Conservation (phyloP, 306 rosid genomes). For the Gleditsia sinensis region DNA sequence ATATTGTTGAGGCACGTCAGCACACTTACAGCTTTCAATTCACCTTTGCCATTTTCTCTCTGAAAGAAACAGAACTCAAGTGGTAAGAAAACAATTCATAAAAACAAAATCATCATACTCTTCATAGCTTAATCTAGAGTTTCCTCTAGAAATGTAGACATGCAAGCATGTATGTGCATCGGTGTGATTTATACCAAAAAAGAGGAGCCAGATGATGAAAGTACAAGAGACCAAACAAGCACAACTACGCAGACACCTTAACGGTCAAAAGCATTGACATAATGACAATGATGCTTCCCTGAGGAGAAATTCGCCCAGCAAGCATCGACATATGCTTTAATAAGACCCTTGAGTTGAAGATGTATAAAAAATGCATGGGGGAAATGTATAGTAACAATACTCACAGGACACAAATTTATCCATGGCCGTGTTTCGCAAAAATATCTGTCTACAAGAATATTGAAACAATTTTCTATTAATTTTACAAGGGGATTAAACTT, state of each 20-base stretch:
- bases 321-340: too few relatives aligned
- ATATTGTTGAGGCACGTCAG: slow-evolving; percentile 35
- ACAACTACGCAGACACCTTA: neutral
- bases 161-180: neutral
- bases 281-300: neutral
- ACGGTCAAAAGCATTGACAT: neutral
- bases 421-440: neutral
- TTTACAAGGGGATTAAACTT: neutral
- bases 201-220: neutral
- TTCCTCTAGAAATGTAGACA: slow-evolving; percentile 1
- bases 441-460: neutral
- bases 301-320: neutral
- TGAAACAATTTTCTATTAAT: neutral
- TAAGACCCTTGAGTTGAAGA: neutral
- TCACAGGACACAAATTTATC: slow-evolving; percentile 6
- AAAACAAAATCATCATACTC: neutral
- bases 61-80: slow-evolving; percentile 52
- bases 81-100: slow-evolving; percentile 29
- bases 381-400: neutral
- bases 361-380: neutral
- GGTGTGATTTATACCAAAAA: neutral
- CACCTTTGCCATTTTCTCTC: slow-evolving; percentile 92
- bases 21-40: slow-evolving; percentile 37
- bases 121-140: neutral
- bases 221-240: slow-evolving; percentile 11